Evolutionary conservation across 106 monocot species (phyloP).

Genomic region (Apostasia shenzhenica): DNA sequence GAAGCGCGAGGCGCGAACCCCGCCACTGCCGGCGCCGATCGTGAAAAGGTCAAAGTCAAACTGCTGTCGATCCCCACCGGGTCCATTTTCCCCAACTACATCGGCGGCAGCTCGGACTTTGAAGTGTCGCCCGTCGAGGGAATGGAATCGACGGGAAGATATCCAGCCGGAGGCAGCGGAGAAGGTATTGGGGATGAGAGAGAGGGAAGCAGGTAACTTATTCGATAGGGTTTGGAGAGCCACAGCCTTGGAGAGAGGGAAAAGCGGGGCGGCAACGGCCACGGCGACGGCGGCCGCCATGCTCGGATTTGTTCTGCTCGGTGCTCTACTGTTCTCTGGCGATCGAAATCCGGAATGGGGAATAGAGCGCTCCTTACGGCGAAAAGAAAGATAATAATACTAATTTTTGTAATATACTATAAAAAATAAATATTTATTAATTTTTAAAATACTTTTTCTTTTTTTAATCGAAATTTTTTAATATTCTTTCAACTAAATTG

Average conservation of each 20-base stretch:
- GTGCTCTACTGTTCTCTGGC: too few relatives aligned
- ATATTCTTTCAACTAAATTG: too few relatives aligned
- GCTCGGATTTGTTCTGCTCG: neutral
- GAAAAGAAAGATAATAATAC: neutral
- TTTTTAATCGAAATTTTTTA: too few relatives aligned
- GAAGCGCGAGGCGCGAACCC: constrained; percentile 23
- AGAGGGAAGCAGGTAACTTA: neutral
- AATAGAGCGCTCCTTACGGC: too few relatives aligned
- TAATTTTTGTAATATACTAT: too few relatives aligned
- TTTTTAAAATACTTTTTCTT: too few relatives aligned
- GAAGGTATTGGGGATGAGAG: constrained; percentile 4
- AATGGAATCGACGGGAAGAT: neutral
- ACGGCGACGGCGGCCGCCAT: neutral
- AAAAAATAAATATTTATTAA: too few relatives aligned
- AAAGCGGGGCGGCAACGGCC: constrained; percentile 2
- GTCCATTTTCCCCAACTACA: constrained; percentile 4
- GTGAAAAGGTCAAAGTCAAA: constrained; percentile 27
- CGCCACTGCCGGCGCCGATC: constrained; percentile 22
- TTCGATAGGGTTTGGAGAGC: constrained; percentile 9
- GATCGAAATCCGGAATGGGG: too few relatives aligned
- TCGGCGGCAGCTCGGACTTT: constrained; percentile 1
- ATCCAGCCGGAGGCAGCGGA: neutral
- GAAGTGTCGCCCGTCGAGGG: neutral
- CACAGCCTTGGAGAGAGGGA: neutral
- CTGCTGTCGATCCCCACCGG: neutral